Evolutionary conservation across 176 grass and related monocot genomes (phyloP), one percentile per base, ranked within the genome.

Genomic region (Bromus sterilis): DNA sequence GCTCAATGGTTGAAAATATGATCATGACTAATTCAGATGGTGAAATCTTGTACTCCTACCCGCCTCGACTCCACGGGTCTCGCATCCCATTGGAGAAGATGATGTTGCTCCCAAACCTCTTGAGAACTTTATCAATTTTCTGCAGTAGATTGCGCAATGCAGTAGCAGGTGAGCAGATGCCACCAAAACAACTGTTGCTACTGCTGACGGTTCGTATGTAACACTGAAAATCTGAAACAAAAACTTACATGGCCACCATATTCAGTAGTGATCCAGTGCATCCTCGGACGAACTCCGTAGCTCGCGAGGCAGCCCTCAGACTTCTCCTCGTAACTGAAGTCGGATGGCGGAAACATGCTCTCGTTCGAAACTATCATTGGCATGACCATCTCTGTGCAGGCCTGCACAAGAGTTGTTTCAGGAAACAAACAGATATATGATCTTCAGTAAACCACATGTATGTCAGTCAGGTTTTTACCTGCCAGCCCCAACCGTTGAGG

Each of bases 301-400:
- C 5, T 80, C 51, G 15, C 4, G 5, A 91, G 51, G 31, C 93
- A 98, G 1, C 35, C 36, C 20, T 87, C 81, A 1, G 67, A 91
- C 57, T 70, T 77, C 7, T 89, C 93, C 13, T 93, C 72, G 37
- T 91, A 98, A 69, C 31, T 80, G 67, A 83, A 98, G 39, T 43
- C 58, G 6, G 26, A 93, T 48, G 90, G 79, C 4, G 91, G 86
- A 75, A 99, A 95, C 93, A 99, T 99, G 82, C 93, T 95, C 56
- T 93, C 79, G 31, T 86, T 93, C 23, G 96, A 89, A 40, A 67
- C 30, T 0, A 63, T 78, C 96, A 99, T 88, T 0, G 93, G 93
- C 93, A 99, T 95, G 82, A 99, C 68, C 96, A 99, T 99, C 85
- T 99, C 93, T 69, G 96, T 99, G 82, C 96, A 99, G 64, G 96